Evolutionary conservation across 1,284 basidiomycete genomes (phyloP), one percentile per base, ranked within the genome.

Genomic region (Ceratobasidium sp.): DNA sequence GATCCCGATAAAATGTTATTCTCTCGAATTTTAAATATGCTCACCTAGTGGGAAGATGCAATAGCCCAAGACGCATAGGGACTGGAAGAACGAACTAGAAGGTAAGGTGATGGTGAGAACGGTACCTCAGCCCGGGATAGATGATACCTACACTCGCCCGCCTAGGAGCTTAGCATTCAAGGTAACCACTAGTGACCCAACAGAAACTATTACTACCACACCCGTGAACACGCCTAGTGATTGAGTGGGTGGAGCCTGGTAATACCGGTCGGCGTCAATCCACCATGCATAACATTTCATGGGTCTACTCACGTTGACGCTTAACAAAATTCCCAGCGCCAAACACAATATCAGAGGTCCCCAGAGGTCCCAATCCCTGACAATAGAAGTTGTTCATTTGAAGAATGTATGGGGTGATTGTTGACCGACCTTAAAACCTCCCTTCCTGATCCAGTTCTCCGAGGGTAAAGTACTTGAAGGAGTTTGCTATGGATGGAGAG

Each of bases 341-440:
- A 98, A 85, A 79, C 93, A 96, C 67, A 98, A 87, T 46, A 97
- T 86, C 7, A 98, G 85, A 11, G 95, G 96, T 1, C 95, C 96
- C 96, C 95, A 98, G 44, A 98, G 85, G 81, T 98, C 95, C 96
- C 96, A 98, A 79, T 98, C 96, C 76, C 94, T 94, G 69, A 67
- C 73, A 44, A 32, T 28, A 18, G n/a, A 14, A 52, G 14, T 4
- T 21, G 18, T 61, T 58, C 14, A 16, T 62, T 26, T 44, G 47
- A 26, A 8, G 5, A 28, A 30, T 44, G 43, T 11, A 8, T 18
- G 35, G 41, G n/a, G n/a, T 32, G 43, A 16, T 58, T 21, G 30
- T 13, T 67, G 70, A 75, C 85, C 73, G 64, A 92, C 93, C 87
- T 86, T 30, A 95, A 82, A 4, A 95, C 91, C 81, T 94, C 93